Conservation (phyloP, 2,329 filamentous ascomycete species). For the Botrytis tulipae region DNA sequence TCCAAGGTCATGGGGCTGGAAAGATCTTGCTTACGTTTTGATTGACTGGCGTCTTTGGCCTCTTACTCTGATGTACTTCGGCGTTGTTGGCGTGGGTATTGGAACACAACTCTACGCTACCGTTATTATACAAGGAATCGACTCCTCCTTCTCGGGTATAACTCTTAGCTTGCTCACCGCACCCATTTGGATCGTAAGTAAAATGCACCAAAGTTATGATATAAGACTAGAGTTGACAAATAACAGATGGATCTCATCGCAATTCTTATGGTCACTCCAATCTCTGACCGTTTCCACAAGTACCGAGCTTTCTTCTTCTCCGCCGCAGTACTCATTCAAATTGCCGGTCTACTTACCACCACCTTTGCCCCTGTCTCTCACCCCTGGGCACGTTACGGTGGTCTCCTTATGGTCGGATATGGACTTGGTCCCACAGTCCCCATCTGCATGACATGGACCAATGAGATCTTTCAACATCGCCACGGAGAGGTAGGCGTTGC, state of each 20-base stretch:
- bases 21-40: slow-evolving; percentile 68
- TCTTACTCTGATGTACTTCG: slow-evolving; percentile 87
- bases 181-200: slow-evolving; percentile 83
- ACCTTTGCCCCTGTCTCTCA: slow-evolving; percentile 67
- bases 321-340: slow-evolving; percentile 72
- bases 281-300: slow-evolving; percentile 83
- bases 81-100: slow-evolving; percentile 88
- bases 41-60: slow-evolving; percentile 89
- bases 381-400: slow-evolving; percentile 82
- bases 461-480: slow-evolving; percentile 83
- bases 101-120: slow-evolving; percentile 86
- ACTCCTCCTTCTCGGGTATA: slow-evolving; percentile 68
- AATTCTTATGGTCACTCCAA: slow-evolving; percentile 79
- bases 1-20: slow-evolving; percentile 67
- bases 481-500: slow-evolving; percentile 91
- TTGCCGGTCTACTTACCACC: slow-evolving; percentile 73
- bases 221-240: slow-evolving; percentile 7
- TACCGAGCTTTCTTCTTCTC: slow-evolving; percentile 81
- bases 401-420: slow-evolving; percentile 86
- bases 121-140: slow-evolving; percentile 79
- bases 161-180: slow-evolving; percentile 80
- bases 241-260: slow-evolving; percentile 78
- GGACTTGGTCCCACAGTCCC: slow-evolving; percentile 88
- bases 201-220: neutral
- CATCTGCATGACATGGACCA: slow-evolving; percentile 92